phyloP scores from a whole-genome alignment of 208 protist species.

The Trypanosoma mega region DNA sequence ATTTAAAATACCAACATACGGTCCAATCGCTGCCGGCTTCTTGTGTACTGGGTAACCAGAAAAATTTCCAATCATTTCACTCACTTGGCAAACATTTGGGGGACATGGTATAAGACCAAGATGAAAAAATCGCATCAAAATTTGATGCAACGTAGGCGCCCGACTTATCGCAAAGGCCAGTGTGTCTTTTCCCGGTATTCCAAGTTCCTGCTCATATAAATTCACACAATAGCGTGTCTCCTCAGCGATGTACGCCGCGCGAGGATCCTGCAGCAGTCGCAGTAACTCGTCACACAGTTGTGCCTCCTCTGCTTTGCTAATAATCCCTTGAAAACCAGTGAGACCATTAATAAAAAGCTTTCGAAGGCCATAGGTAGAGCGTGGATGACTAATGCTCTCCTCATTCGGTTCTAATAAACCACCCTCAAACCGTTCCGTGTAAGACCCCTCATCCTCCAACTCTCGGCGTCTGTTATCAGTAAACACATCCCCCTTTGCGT shows the following conservation, averaged over 20 bases:
- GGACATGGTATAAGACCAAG: constrained; percentile 77
- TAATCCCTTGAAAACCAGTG: constrained; percentile 80
- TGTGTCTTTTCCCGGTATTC: constrained; percentile 78
- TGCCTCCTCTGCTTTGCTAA: constrained; percentile 74
- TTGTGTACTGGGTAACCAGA: constrained; percentile 86
- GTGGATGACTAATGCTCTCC: constrained; percentile 70
- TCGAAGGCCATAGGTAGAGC: constrained; percentile 78
- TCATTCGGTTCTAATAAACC: constrained; percentile 60
- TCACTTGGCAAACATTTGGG: constrained; percentile 89
- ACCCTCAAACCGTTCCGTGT: constrained; percentile 49
- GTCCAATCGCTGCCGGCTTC: constrained; percentile 74
- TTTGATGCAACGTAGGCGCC: constrained; percentile 64
- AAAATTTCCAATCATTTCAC: constrained; percentile 90
- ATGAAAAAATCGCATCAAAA: constrained; percentile 77
- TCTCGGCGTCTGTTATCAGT: constrained; percentile 51
- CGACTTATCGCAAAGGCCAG: constrained; percentile 73
- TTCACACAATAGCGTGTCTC: constrained; percentile 91
- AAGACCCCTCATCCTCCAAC: constrained; percentile 51
- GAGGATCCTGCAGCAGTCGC: constrained; percentile 58
- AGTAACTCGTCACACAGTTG: constrained; percentile 76
- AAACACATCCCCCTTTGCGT: constrained; percentile 14
- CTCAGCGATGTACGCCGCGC: constrained; percentile 83
- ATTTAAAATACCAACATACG: constrained; percentile 86
- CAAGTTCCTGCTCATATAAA: constrained; percentile 80
- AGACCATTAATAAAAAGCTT: constrained; percentile 80